These are phyloP conservation scores for Entelexis sorbosivorans DNA, from an alignment of 1,139 yeast genomes.

Conservation along the genomic window DNA sequence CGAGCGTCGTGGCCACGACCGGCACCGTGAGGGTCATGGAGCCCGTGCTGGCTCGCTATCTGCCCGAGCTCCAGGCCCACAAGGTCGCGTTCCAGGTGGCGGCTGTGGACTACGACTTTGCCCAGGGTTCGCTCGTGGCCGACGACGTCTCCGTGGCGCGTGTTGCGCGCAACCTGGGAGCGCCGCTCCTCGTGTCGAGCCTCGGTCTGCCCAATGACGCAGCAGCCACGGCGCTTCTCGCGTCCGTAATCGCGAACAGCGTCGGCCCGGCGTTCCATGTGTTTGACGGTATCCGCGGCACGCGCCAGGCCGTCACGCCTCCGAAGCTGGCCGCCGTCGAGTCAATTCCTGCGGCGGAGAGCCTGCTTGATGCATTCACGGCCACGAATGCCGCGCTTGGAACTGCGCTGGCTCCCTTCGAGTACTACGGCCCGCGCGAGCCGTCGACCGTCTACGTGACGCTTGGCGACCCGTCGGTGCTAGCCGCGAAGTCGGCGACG, in stretches of 20 bases:
- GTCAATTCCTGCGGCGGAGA: constrained; percentile 5
- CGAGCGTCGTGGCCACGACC: constrained; percentile 51
- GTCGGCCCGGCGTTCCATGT: constrained; percentile 51
- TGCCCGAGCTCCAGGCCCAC: constrained; percentile 28
- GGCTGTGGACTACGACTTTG: constrained; percentile 56
- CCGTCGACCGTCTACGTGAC: constrained; percentile 67
- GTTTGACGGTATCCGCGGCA: constrained; percentile 67
- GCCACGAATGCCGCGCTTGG: constrained; percentile 44
- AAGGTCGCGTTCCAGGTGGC: constrained; percentile 57
- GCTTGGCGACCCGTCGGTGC: constrained; percentile 57
- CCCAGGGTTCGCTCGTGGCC: constrained; percentile 43
- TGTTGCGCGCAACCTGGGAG: constrained; percentile 52
- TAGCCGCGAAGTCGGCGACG: constrained; percentile 27
- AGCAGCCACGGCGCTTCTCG: constrained; percentile 57
- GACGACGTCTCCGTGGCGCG: constrained; percentile 58
- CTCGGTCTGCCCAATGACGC: constrained; percentile 41
- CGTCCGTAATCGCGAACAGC: constrained; percentile 50
- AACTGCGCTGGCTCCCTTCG: constrained; percentile 52
- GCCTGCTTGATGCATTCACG: constrained; percentile 12
- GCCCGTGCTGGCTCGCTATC: constrained; percentile 39
- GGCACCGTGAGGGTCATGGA: constrained; percentile 59
- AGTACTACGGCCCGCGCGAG: constrained; percentile 50
- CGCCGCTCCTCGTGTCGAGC: constrained; percentile 65
- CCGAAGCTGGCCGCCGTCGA: not conserved
- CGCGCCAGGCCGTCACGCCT: constrained; percentile 37